phyloP scores from a whole-genome alignment of 2,329 filamentous ascomycete genomes.

The Xylariaceae sp. region DNA sequence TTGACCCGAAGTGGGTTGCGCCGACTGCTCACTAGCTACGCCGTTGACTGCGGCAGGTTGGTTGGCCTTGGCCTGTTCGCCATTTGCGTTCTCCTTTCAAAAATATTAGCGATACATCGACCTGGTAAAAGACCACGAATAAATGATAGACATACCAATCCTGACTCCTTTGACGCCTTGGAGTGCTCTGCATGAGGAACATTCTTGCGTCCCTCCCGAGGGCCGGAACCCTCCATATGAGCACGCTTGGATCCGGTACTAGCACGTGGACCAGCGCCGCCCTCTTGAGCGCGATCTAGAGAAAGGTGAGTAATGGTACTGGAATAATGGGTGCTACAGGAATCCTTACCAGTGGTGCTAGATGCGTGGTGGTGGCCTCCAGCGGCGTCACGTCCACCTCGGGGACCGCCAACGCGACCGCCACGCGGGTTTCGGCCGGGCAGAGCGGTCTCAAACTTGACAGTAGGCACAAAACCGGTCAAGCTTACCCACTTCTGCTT shows the following conservation, averaged over 20 bases:
- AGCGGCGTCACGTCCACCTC: constrained; percentile 28
- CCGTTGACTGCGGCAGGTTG: constrained; percentile 19
- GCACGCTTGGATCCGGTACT: constrained; percentile 41
- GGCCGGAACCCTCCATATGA: constrained; percentile 37
- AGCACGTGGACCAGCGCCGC: constrained; percentile 28
- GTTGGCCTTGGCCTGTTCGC: constrained; percentile 21
- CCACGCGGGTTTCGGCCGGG: constrained; percentile 50
- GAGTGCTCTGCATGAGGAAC: constrained; percentile 36
- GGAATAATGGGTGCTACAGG: background rate
- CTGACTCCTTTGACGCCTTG: constrained; percentile 37
- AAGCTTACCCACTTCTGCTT: constrained; percentile 79
- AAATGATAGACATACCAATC: constrained; percentile 15
- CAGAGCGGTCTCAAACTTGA: constrained; percentile 80
- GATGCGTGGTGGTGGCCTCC: constrained; percentile 21
- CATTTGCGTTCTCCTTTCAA: constrained; percentile 16
- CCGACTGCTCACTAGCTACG: constrained; percentile 12
- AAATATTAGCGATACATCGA: constrained; percentile 3
- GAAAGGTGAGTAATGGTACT: constrained; percentile 14
- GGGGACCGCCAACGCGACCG: constrained; percentile 33
- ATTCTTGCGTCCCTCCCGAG: constrained; percentile 45
- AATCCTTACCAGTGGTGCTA: constrained; percentile 21
- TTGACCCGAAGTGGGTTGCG: constrained; percentile 17
- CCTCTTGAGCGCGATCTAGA: constrained; percentile 26
- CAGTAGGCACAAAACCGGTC: constrained; percentile 69
- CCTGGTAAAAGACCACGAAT: background rate